phyloP scores from a whole-genome alignment of 2,329 filamentous ascomycete species.

The Aspergillus sclerotialis region DNA sequence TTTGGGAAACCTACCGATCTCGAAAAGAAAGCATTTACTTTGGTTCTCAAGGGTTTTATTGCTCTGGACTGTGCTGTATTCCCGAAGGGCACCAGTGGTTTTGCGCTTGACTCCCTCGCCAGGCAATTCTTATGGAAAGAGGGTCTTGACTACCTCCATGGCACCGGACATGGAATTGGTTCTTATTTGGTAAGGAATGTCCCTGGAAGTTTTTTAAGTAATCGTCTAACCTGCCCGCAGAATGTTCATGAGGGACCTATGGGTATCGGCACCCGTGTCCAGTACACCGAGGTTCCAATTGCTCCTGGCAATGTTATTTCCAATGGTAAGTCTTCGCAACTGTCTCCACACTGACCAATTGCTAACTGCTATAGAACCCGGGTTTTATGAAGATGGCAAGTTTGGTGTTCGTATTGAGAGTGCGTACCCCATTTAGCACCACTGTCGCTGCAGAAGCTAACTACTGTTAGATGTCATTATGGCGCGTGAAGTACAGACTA shows the following conservation, averaged over 20 bases:
- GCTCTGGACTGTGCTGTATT: slow-evolving; percentile 80
- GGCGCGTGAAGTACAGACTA: slow-evolving; percentile 80
- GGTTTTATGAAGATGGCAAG: slow-evolving; percentile 91
- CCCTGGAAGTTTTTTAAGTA: background rate
- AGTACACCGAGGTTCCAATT: slow-evolving; percentile 85
- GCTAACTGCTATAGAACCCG: slow-evolving; percentile 57
- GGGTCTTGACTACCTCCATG: slow-evolving; percentile 91
- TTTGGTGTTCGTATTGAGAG: slow-evolving; percentile 95
- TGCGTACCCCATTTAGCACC: slow-evolving; percentile 19
- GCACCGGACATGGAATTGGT: slow-evolving; percentile 91
- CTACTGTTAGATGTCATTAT: slow-evolving; percentile 63
- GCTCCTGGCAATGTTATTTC: slow-evolving; percentile 92
- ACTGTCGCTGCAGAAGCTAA: slow-evolving; percentile 1
- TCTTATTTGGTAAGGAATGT: slow-evolving; percentile 59
- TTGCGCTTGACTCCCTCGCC: slow-evolving; percentile 79
- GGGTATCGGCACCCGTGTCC: slow-evolving; percentile 84
- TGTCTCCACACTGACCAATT: slow-evolving; percentile 1
- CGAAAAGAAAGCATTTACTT: slow-evolving; percentile 83
- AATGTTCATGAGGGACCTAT: slow-evolving; percentile 98
- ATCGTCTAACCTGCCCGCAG: slow-evolving; percentile 18
- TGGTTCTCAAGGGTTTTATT: slow-evolving; percentile 92
- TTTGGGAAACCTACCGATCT: slow-evolving; percentile 77
- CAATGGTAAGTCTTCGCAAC: slow-evolving; percentile 44
- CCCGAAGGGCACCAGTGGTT: slow-evolving; percentile 91
- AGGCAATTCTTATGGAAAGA: slow-evolving; percentile 89